Evolutionary conservation across 192 early-diverging fungal species (phyloP), one percentile per base, ranked within the genome.

Genomic region (Coemansia sp.): DNA sequence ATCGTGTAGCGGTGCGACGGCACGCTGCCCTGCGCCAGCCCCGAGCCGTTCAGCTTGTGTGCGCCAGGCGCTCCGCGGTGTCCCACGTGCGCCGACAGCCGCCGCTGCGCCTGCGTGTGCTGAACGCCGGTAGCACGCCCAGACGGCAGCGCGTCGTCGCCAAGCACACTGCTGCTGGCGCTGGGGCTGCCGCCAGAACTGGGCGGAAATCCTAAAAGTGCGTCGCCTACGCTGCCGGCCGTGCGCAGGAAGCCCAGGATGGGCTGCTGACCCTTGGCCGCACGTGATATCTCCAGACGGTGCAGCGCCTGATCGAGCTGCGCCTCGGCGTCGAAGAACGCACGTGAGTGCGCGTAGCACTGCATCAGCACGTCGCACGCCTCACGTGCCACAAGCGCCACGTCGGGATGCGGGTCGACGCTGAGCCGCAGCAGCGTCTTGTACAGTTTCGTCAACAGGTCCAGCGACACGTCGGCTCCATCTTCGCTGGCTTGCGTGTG

Each of bases 361-460:
- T 80, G 77, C 66, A 80, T 66, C 53, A 80, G 48, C 25, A 64
- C 59, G 37, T 98, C 95, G 40, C 95, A 88, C 0, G 93, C 82
- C 10, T 79, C 72, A 14, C 80, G 64, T 15, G 93, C 93, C 8
- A 81, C 60, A 22, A 71, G 56, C 9, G 91, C 80, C 6, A 96
- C 91, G 15, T 89, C 88, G 0, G 81, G 83, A 57, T 90, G 89
- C 25, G 92, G 84, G 59, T 98, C 96, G 0, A 86, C 83, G 17
- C 87, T 89, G 10, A 98, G 80, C 42, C 78, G 84, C 39, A 96
- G 82, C 7, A 96, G 62, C 8, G 85, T 82, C 80, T 95, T 96
- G 87, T 89, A 93, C 15, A 95, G 82, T 84, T 23, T 84, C 69
- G 57, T 67, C 62, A 78, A 48, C 53, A 79, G 30, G 23, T 66